Percentiles rank a stretch among this genome's conserved stretches.
These are phyloP conservation scores for Jatropha curcas DNA, from an alignment of 345 rosid genomes.

Conservation along the genomic window DNA sequence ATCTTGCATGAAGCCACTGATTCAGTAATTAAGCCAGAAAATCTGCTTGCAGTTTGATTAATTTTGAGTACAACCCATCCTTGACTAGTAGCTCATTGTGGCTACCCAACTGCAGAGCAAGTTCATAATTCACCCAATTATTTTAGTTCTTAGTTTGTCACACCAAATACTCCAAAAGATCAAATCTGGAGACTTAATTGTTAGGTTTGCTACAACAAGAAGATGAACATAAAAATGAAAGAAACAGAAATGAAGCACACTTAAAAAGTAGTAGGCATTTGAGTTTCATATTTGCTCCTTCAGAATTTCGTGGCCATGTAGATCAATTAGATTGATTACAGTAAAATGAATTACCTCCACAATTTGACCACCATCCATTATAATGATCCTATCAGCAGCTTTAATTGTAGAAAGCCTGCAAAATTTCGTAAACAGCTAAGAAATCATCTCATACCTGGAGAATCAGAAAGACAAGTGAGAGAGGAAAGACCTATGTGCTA, in stretches of 20 bases:
- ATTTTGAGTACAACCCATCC: conserved; percentile 74
- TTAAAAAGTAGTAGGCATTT: not conserved
- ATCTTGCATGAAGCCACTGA: not conserved
- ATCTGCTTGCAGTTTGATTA: conserved; percentile 78
- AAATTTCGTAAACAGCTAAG: conserved; percentile 1
- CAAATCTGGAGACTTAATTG: not conserved
- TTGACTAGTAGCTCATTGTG: conserved; percentile 68
- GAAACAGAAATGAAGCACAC: too few relatives aligned
- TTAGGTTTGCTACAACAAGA: not conserved
- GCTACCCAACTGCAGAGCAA: conserved; percentile 62
- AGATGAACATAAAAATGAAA: too few relatives aligned
- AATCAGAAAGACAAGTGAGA: not conserved
- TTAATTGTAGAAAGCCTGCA: conserved; percentile 87
- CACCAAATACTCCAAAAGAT: not conserved
- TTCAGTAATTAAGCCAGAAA: conserved; percentile 46
- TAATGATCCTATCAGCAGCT: conserved; percentile 89
- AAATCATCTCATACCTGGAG: not conserved
- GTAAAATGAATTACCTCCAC: conserved; percentile 54
- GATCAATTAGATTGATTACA: not conserved
- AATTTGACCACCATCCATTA: conserved; percentile 75
- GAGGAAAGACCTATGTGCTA: conserved; percentile 53
- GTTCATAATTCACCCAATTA: not conserved
- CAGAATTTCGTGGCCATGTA: conserved; percentile 6
- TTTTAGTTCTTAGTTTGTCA: too few relatives aligned
- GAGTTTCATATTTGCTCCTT: not conserved